phyloP scores from a whole-genome alignment of 371 early-diverging fungal species.

The Mucor piriformis region DNA sequence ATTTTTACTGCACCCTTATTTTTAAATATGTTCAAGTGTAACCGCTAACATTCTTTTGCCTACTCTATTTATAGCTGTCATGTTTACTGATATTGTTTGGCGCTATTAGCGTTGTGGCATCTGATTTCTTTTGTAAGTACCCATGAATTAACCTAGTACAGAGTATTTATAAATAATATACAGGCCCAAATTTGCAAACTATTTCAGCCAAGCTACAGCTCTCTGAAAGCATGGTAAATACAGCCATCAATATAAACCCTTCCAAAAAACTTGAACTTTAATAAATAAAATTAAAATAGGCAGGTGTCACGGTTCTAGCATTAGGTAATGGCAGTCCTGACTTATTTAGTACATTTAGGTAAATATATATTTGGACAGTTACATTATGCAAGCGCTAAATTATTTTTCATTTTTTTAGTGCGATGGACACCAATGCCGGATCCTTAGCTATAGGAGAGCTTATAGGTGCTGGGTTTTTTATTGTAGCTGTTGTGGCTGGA shows the following conservation, averaged over 20 bases:
- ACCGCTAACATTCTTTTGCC: background rate
- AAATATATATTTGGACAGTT: background rate
- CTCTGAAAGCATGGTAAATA: constrained; percentile 67
- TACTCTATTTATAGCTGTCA: constrained; percentile 17
- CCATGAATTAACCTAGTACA: background rate
- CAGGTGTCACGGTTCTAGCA: constrained; percentile 85
- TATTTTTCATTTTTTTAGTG: constrained; percentile 39
- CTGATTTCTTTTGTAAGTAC: constrained; percentile 70
- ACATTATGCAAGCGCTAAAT: background rate
- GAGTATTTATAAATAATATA: background rate
- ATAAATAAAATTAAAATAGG: constrained; percentile 37
- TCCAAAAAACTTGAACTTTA: background rate
- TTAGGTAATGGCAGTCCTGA: constrained; percentile 89
- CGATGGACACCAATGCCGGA: constrained; percentile 71
- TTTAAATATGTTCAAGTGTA: background rate
- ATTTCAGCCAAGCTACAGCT: constrained; percentile 64
- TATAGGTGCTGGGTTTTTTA: constrained; percentile 80
- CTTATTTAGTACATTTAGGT: constrained; percentile 75
- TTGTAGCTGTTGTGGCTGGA: constrained; percentile 74
- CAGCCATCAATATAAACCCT: background rate
- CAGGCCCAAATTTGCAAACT: constrained; percentile 68
- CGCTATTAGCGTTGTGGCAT: constrained; percentile 68
- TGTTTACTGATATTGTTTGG: constrained; percentile 58
- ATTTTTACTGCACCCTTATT: background rate
- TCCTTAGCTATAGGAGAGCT: constrained; percentile 83